Percentiles rank a stretch among this genome's conserved stretches.
These are phyloP conservation scores for Spinellus fusiger DNA, from an alignment of 192 early-diverging fungal genomes.

Conservation along the genomic window DNA sequence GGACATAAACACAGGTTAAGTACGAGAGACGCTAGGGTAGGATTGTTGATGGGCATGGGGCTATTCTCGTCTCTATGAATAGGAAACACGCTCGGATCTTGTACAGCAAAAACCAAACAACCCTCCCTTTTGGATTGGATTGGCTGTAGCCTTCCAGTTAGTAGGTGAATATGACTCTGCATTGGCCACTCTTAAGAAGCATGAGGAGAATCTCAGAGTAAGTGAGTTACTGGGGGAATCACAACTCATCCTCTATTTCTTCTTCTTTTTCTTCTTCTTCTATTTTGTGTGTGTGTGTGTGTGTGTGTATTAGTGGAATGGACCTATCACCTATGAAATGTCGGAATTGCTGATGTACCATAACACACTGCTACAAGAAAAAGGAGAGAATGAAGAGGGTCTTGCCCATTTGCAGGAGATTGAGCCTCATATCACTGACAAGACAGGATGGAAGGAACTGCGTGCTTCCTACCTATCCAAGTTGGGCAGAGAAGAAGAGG, in stretches of 20 bases:
- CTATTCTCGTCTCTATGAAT: conserved; percentile 7
- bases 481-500: conserved; percentile 58
- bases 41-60: not conserved
- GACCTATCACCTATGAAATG: conserved; percentile 53
- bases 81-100: conserved; percentile 67
- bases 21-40: not conserved
- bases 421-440: conserved; percentile 68
- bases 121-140: conserved; percentile 77
- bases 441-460: conserved; percentile 67
- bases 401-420: conserved; percentile 74
- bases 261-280: not conserved
- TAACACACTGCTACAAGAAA: conserved; percentile 80
- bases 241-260: not conserved
- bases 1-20: not conserved
- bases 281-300: not conserved
- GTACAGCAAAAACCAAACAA: conserved; percentile 62
- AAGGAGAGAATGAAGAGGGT: conserved; percentile 68
- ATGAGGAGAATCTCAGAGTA: conserved; percentile 67
- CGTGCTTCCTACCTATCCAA: conserved; percentile 65
- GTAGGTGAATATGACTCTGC: conserved; percentile 71
- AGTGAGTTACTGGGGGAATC: not conserved
- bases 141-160: conserved; percentile 82
- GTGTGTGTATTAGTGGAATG: not conserved
- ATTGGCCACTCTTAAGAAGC: conserved; percentile 59
- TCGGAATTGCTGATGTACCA: conserved; percentile 86